Percentiles rank a stretch among this genome's conserved stretches.
Conservation (phyloP, 345 rosid genomes). For the Hypericum perforatum region DNA sequence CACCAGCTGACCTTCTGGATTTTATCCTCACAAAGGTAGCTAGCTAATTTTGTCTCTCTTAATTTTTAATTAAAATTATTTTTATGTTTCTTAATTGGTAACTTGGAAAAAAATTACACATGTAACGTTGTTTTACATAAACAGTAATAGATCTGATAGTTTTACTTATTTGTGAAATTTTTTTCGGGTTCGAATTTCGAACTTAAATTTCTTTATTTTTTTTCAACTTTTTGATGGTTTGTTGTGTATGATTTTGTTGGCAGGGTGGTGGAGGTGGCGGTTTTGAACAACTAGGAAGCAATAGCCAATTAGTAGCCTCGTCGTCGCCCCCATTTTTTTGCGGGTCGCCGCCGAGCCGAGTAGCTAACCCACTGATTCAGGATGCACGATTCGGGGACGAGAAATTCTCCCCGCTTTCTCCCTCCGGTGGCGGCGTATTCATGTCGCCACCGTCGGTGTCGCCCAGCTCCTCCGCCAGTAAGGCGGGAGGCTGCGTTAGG, state of each 20-base stretch:
- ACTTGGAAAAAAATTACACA: too few relatives aligned
- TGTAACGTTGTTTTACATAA: too few relatives aligned
- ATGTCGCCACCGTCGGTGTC: slow-evolving; percentile 21
- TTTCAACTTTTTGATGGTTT: neutral
- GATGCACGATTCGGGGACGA: slow-evolving; percentile 69
- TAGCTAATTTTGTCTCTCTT: neutral
- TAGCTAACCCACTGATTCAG: slow-evolving; percentile 91
- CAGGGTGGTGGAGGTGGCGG: slow-evolving; percentile 58
- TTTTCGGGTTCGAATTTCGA: neutral
- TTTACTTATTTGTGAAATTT: too few relatives aligned
- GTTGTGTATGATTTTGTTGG: neutral
- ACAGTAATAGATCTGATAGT: neutral
- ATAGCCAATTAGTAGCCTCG: slow-evolving; percentile 39
- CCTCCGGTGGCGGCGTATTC: slow-evolving; percentile 16
- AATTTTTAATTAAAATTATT: neutral
- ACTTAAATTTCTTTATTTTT: neutral
- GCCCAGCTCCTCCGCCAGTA: slow-evolving; percentile 49
- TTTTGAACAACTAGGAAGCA: slow-evolving; percentile 29
- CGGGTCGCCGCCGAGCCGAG: slow-evolving; percentile 99
- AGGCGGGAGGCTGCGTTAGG: slow-evolving; percentile 48
- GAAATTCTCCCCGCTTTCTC: slow-evolving; percentile 33
- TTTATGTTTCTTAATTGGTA: too few relatives aligned
- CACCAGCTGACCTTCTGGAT: slow-evolving; percentile 61
- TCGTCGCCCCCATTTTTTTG: slow-evolving; percentile 63
- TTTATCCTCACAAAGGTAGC: slow-evolving; percentile 64